Evolutionary conservation across 2,329 filamentous ascomycete species (phyloP), one percentile per base, ranked within the genome.

Genomic region (Exophiala oligosperma): DNA sequence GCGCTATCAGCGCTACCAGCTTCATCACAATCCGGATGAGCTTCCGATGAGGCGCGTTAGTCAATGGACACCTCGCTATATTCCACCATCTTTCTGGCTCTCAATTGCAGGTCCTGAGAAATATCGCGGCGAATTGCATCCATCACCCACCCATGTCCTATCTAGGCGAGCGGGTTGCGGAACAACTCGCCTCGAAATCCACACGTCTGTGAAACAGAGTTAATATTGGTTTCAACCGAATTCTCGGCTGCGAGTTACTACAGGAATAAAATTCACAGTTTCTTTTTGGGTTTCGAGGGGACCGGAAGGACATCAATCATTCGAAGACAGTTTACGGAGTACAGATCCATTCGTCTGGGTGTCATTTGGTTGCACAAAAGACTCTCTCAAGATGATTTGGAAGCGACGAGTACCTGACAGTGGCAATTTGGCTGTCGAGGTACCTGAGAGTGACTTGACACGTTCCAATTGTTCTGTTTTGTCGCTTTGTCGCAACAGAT

Each of bases 191-290:
- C 46, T 48, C 26, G 46, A 9, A 48, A 14, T 29, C 24, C 24
- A 48, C 46, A 28, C 26, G 23, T 3, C 41, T 57, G 58, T 60
- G 58, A 60, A 54, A 60, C 58, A 57, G 48, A 23, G 37, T 52
- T 38, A 32, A 55, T 44, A 37, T 56, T 55, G 56, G 50, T 54
- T 51, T 52, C 57, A 43, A 56, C 44, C 40, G 17, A 17, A 35
- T 35, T 9, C 32, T 35, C 32, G 7, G 32, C 32, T 11, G 11
- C 32, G 32, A 35, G 3, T 35, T 35, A 35, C 32, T 35, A 17
- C 17, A 17, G 17, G 17, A 17, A 17, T 17, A 35, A 35, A 9
- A 35, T 9, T 7, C 32, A 8, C 9, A 35, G 7, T 35, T 9
- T 9, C 32, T 7, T 35, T 9, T 9, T 47, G 35, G 41, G 50